Conservation (phyloP, 768 basidiomycete genomes). For the Leucosporidium scottii region DNA sequence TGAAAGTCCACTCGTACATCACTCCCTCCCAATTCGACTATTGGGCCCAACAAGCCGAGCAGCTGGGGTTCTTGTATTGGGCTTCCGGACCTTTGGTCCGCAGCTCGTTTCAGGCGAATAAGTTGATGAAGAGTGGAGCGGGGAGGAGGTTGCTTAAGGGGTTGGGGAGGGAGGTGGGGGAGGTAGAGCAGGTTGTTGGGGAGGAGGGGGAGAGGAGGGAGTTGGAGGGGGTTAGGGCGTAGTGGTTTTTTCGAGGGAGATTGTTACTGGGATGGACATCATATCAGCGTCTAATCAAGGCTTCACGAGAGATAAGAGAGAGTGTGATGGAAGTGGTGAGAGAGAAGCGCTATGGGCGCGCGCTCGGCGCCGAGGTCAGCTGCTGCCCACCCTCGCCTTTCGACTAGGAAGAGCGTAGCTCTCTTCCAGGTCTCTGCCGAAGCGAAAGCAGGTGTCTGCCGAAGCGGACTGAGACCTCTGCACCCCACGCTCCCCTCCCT, state of each 20-base stretch:
- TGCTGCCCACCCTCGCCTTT: no score
- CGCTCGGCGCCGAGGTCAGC: no score
- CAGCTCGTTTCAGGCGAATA: conserved; percentile 86
- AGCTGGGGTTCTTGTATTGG: conserved; percentile 93
- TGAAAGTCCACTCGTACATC: conserved; percentile 98
- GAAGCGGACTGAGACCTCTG: no score
- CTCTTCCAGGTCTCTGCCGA: no score
- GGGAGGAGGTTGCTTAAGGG: conserved; percentile 30
- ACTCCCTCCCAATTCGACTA: conserved; percentile 84
- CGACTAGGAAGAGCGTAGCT: no score
- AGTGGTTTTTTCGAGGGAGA: not conserved
- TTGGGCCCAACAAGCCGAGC: conserved; percentile 85
- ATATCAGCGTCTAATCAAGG: no score
- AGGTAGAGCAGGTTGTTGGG: conserved; percentile 23
- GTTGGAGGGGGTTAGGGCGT: not conserved
- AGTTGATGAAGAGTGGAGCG: conserved; percentile 32
- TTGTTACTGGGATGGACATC: no score
- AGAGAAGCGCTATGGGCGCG: not conserved
- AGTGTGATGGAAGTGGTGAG: no score
- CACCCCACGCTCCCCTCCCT: no score
- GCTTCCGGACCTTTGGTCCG: conserved; percentile 93
- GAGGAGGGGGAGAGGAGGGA: not conserved
- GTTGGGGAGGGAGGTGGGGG: conserved; percentile 7
- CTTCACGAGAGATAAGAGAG: no score
- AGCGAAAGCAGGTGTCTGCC: not conserved